Conservation (phyloP, 495 filamentous ascomycete species). For the Zalerion maritima region DNA sequence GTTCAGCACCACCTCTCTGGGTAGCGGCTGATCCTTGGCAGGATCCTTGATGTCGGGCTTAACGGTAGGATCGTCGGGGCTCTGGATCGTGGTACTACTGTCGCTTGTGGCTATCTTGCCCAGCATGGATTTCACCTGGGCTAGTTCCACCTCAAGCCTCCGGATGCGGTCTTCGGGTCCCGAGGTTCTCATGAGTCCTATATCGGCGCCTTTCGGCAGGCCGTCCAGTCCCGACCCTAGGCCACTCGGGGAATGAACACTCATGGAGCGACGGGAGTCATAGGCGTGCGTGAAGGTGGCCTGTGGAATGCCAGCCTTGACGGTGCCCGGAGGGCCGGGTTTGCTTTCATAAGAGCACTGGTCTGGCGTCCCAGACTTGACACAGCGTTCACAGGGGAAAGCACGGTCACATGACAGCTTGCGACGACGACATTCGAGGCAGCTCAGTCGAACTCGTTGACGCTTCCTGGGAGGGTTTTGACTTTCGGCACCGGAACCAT, state of each 20-base stretch:
- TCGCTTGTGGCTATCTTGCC: slow-evolving; percentile 19
- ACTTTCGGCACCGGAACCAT: too few species aligned
- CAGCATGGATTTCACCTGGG: slow-evolving; percentile 28
- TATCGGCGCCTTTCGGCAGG: slow-evolving; percentile 6
- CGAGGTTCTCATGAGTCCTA: slow-evolving; percentile 20
- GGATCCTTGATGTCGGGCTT: slow-evolving; percentile 9
- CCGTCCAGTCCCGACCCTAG: slow-evolving; percentile 13
- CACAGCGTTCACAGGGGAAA: slow-evolving; percentile 34
- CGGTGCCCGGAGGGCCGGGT: slow-evolving; percentile 23
- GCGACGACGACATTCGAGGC: slow-evolving; percentile 33
- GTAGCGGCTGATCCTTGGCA: slow-evolving; percentile 5
- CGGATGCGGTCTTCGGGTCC: slow-evolving; percentile 34
- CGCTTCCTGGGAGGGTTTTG: slow-evolving; percentile 32
- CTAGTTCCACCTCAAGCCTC: slow-evolving; percentile 32
- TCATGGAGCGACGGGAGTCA: slow-evolving; percentile 19
- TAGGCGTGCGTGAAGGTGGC: slow-evolving; percentile 17
- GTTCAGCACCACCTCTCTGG: slow-evolving; percentile 10
- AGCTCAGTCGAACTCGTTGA: slow-evolving; percentile 33
- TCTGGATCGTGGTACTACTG: slow-evolving; percentile 19
- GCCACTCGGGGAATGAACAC: slow-evolving; percentile 5
- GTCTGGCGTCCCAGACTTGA: slow-evolving; percentile 35
- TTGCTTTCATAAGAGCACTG: slow-evolving; percentile 34
- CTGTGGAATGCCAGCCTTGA: slow-evolving; percentile 21
- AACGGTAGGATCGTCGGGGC: slow-evolving; percentile 15
- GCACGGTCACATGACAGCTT: slow-evolving; percentile 38